phyloP scores from a whole-genome alignment of 768 basidiomycete genomes.

The Lactifluus subvellereus region DNA sequence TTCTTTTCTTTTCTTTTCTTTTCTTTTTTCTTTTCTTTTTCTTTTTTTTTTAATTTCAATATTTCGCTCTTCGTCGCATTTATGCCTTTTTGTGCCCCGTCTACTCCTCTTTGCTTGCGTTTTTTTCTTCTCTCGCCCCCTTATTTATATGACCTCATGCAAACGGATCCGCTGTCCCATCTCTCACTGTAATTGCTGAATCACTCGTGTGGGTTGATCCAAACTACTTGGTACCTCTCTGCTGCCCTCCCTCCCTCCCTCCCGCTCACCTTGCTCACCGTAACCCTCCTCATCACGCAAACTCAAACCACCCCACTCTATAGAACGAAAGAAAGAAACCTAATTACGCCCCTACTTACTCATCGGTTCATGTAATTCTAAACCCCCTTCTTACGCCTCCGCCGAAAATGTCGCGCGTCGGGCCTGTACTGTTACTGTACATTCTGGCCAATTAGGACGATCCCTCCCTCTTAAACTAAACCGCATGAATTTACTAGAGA shows the following conservation, averaged over 20 bases:
- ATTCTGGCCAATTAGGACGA: neutral
- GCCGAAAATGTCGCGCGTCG: neutral
- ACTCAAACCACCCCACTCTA: neutral
- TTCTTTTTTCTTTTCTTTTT: neutral
- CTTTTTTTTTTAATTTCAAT: too few species aligned
- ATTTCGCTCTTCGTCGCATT: neutral
- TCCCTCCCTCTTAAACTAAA: too few species aligned
- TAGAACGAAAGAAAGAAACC: neutral
- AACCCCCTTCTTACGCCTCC: neutral
- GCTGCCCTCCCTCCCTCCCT: neutral
- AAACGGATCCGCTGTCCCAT: neutral
- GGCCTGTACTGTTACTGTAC: too few species aligned
- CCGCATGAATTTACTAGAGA: too few species aligned
- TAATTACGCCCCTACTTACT: constrained; percentile 6
- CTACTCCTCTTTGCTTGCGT: neutral
- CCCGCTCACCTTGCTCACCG: neutral
- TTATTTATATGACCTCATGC: constrained; percentile 3
- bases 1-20: neutral
- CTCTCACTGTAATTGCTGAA: constrained; percentile 19
- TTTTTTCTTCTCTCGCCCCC: neutral
- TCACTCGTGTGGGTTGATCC: constrained; percentile 1
- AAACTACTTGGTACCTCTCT: neutral
- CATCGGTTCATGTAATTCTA: constrained; percentile 17
- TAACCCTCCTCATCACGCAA: neutral
- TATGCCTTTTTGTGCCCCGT: neutral